Evolutionary conservation across 108 stramenopile species (phyloP).

Genomic region (Skeletonema menzelii): DNA sequence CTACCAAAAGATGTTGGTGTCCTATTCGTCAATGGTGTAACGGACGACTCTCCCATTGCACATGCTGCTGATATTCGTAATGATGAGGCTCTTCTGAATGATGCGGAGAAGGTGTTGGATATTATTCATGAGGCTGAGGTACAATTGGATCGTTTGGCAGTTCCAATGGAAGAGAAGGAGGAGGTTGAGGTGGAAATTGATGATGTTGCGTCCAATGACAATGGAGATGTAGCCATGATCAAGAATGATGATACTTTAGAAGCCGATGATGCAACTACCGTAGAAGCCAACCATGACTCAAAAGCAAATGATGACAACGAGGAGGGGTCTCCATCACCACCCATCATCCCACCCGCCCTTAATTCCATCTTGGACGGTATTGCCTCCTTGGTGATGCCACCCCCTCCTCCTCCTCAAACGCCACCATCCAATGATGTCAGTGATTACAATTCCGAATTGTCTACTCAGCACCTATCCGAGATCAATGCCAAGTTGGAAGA

Average conservation of each 20-base stretch:
- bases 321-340: not conserved
- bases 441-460: constrained; percentile 3
- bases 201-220: not conserved
- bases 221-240: not conserved
- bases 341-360: not conserved
- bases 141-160: not conserved
- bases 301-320: not conserved
- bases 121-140: not conserved
- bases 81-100: not conserved
- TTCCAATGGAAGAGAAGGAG: not conserved
- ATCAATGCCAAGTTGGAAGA: constrained; percentile 21
- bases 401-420: not conserved
- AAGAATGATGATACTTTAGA: too few species aligned
- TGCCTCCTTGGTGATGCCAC: not conserved
- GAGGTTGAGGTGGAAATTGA: not conserved
- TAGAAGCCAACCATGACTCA: not conserved
- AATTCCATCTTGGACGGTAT: not conserved
- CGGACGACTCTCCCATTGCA: not conserved
- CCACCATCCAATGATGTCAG: not conserved
- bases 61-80: too few species aligned
- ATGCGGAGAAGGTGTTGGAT: not conserved
- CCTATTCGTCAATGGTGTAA: not conserved
- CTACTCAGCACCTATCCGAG: constrained; percentile 11
- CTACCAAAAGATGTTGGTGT: too few species aligned
- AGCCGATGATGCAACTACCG: not conserved